These are phyloP conservation scores for Saccharata proteae DNA, from an alignment of 2,329 filamentous ascomycete genomes.

Conservation along the genomic window DNA sequence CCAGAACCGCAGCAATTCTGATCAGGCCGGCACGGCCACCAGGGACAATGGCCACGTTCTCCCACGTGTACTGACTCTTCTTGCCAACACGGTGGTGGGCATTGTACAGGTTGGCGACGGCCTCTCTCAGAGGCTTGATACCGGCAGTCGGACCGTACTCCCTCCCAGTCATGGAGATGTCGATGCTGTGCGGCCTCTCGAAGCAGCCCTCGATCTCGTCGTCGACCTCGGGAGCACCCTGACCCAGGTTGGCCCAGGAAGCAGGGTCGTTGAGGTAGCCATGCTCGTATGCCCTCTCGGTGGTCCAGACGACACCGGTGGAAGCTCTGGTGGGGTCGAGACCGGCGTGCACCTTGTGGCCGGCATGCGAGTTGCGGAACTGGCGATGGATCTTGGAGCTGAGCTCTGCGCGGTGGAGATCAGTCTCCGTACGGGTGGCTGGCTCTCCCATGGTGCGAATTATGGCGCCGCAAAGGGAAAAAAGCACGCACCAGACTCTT, in stretches of 20 bases:
- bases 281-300: conserved; percentile 75
- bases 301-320: conserved; percentile 91
- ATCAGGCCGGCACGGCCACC: conserved; percentile 88
- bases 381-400: conserved; percentile 76
- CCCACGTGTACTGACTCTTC: conserved; percentile 84
- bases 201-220: conserved; percentile 88
- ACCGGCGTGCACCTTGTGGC: conserved; percentile 80
- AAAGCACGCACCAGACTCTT: conserved; percentile 6
- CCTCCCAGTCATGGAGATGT: conserved; percentile 64
- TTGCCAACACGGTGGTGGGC: conserved; percentile 81
- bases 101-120: conserved; percentile 87
- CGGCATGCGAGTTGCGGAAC: conserved; percentile 82
- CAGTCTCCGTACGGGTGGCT: too few species aligned
- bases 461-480: too few species aligned
- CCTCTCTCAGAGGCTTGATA: conserved; percentile 79
- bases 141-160: conserved; percentile 91
- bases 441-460: too few species aligned
- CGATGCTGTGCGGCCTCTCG: conserved; percentile 63
- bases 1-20: conserved; percentile 84
- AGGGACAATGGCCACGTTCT: conserved; percentile 94
- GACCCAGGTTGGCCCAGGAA: conserved; percentile 83
- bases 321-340: conserved; percentile 79
- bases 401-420: conserved; percentile 44
- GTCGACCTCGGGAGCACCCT: conserved; percentile 88
- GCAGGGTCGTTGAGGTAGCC: conserved; percentile 75